Evolutionary conservation across 2,329 filamentous ascomycete genomes (phyloP).

Genomic region (Didymella segeticola): DNA sequence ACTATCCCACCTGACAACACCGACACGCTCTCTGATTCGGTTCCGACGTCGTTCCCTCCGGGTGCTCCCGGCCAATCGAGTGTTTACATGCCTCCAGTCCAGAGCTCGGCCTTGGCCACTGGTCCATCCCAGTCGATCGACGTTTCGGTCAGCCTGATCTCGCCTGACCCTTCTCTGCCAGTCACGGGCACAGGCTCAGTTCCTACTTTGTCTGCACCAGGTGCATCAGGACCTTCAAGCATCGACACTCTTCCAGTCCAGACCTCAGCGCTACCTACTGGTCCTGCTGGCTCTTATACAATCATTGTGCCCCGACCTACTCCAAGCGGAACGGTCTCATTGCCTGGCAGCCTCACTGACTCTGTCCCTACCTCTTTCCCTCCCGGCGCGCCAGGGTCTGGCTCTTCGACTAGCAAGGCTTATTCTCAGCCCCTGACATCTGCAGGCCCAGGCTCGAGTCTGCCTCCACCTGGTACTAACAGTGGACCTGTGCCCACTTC

Average conservation of each 20-base stretch:
- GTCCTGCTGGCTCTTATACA: not conserved
- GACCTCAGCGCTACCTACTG: constrained; percentile 2
- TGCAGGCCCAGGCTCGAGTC: constrained; percentile 4
- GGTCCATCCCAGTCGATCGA: not conserved
- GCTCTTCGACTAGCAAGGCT: constrained; percentile 4
- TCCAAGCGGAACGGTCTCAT: not conserved
- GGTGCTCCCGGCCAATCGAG: not conserved
- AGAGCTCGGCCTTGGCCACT: constrained; percentile 15
- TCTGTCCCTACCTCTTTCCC: constrained; percentile 19
- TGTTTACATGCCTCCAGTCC: constrained; percentile 9
- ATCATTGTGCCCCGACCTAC: constrained; percentile 1
- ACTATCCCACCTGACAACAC: constrained; percentile 7
- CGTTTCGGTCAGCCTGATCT: constrained; percentile 6
- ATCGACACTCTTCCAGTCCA: not conserved
- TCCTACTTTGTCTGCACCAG: not conserved
- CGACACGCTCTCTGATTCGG: constrained; percentile 14
- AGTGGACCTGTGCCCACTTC: constrained; percentile 7
- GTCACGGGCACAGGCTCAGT: not conserved
- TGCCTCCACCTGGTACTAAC: not conserved
- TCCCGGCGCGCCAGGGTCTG: not conserved
- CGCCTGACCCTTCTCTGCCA: constrained; percentile 6
- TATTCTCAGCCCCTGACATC: constrained; percentile 16
- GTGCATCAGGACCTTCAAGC: not conserved
- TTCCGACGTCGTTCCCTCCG: constrained; percentile 14
- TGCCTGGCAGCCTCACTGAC: constrained; percentile 9